These are phyloP conservation scores for rapeseed (Brassica napus) DNA, from an alignment of 345 rosid genomes.

Conservation along the genomic window Da-Ae NC_063440.1:13417001-13417500, in stretches of 20 bases:
- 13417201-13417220: neutral
- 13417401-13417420: constrained; percentile 46
- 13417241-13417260: neutral
- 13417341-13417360: neutral
- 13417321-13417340: neutral
- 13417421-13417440: constrained; percentile 49
- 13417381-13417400: neutral
- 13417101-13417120: neutral
- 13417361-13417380: neutral
- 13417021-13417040: neutral
- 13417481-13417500: constrained; percentile 59
- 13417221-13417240: neutral
- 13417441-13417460: constrained; percentile 57
- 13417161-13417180: too few species aligned
- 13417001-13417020: neutral
- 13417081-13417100: neutral
- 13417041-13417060: neutral
- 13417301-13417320: neutral
- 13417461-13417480: constrained; percentile 48
- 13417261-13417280: neutral
- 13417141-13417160: neutral
- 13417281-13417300: constrained; percentile 1
- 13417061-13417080: neutral
- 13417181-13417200: neutral
- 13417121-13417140: neutral